A percentile compares a stretch with the other conserved stretches of the same genome.
These are phyloP conservation scores for Colletotrichum ledebouriae DNA, from an alignment of 2,329 filamentous ascomycete species.

Conservation along the genomic window DNA sequence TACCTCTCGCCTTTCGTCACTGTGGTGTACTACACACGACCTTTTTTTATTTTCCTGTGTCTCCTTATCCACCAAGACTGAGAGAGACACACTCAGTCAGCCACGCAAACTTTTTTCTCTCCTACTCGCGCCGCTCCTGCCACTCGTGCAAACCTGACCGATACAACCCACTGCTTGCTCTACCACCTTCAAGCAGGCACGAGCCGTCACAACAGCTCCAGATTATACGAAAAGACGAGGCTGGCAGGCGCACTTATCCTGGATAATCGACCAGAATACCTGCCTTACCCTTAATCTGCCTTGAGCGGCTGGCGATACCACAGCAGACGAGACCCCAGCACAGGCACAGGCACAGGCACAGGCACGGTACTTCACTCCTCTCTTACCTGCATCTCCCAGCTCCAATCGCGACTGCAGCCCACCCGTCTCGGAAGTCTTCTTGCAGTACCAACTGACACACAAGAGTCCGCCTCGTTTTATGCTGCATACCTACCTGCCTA, in stretches of 20 bases:
- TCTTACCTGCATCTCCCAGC: slow-evolving; percentile 12
- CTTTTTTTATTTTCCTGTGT: neutral
- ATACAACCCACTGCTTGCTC: slow-evolving; percentile 1
- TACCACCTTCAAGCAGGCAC: slow-evolving; percentile 1
- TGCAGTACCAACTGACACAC: slow-evolving; percentile 11
- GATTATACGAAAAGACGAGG: neutral
- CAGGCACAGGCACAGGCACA: slow-evolving; percentile 10
- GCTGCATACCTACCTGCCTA: slow-evolving; percentile 9
- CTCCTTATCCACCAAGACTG: neutral
- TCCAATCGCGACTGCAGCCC: slow-evolving; percentile 36
- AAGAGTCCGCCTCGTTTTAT: slow-evolving; percentile 1
- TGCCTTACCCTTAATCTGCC: slow-evolving; percentile 17
- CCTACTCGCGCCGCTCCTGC: slow-evolving; percentile 7
- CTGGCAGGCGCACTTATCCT: neutral
- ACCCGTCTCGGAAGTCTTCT: slow-evolving; percentile 17
- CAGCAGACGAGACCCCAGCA: slow-evolving; percentile 10
- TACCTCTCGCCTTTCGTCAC: neutral
- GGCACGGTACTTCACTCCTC: slow-evolving; percentile 8
- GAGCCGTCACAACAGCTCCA: neutral
- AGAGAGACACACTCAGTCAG: neutral
- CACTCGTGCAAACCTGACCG: slow-evolving; percentile 11
- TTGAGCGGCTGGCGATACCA: slow-evolving; percentile 17
- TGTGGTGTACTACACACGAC: slow-evolving; percentile 7
- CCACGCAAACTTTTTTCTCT: slow-evolving; percentile 6
- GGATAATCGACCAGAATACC: neutral